Base-by-base conservation (phyloP, 2,329 filamentous ascomycete genomes). In the Fusarium armeniacum region DNA sequence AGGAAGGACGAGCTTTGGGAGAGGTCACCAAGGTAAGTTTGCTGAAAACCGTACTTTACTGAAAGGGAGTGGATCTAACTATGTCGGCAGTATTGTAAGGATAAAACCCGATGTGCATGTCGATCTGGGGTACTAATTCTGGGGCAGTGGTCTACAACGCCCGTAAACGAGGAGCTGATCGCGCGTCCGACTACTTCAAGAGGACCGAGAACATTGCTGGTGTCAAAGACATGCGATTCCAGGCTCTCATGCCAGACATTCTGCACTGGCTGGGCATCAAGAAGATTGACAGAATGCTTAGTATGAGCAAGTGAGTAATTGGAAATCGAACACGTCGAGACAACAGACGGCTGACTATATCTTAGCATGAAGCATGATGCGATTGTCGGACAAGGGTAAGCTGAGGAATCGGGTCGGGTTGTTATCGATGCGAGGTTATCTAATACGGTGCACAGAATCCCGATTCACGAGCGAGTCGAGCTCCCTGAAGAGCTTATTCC, bases 141-240 rank as follows among this genome's bases (percentile, higher is more conserved):
- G 49, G 33, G 53, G 41, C 64, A 78, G 86, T 90, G 65, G 88
- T 90, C 47, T 91, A 95, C 84, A 96, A 95, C 78, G 92, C 92
- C 52, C 86, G 91, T 70, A 96, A 95, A 82, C 89, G 92, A 74
- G 91, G 91, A 70, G 87, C 89, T 69, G 92, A 94, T 80, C 88
- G 88, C 62, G 94, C 94, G 24, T 95, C 91, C 74, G 93, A 97
- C 79, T 98, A 98, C 82, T 98, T 98, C 84, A 91, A 95, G 81
- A 87, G 96, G 60, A 98, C 95, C n/a, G 95, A 98, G 81, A 97
- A 98, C 78, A 97, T 99, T 78, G 96, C 96, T 11, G 96, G 96
- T 65, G 95, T 98, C 71, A 97, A 97, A 80, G 91, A 90, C 74
- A 98, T 98, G 95, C 90, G 96, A 40, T 98, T 98, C 86, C 96